Evolutionary conservation across 2,329 filamentous ascomycete genomes (phyloP), one percentile per base, ranked within the genome.

Genomic region (Madurella fahalii): DNA sequence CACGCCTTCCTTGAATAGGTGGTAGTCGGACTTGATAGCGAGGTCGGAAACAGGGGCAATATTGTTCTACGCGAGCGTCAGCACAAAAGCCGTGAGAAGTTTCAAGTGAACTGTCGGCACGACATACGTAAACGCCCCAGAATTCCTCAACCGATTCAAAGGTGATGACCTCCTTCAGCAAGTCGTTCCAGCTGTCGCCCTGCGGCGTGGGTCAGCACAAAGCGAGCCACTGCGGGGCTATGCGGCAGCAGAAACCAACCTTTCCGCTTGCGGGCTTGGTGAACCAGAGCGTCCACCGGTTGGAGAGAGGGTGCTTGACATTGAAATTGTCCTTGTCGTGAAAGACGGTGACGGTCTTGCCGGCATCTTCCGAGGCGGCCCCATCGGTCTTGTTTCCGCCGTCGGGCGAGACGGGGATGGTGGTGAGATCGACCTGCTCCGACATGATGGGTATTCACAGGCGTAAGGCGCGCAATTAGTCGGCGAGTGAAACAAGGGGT

Each of bases 111-210:
- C 47, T 37, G 25, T 25, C 46, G 31, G 16, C 40, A 17, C 53
- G 40, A 79, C 92, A 72, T 82, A 99, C 95, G 75, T 97, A 97
- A 71, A 99, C 90, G 57, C 94, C 94, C 94, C 94, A 99, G 76
- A 99, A 99, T 74, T 99, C 95, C 77, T 99, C 94, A 25, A 99
- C 94, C 2, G 92, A 96, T 77, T 96, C 90, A 68, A 99, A 97
- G 54, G 90, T 96, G 68, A 99, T 96, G 65, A 99, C 93, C 74
- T 99, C 91, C 78, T 99, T 99, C 60, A 99, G 78, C 59, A 97
- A 79, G 71, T 99, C 94, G 64, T 95, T 95, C 94, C 95, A 99
- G 81, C 96, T 96, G 74, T 97, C 91, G 62, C 90, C 91, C 90
- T 95, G 42, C 54, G n/a, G 30, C 32, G 52, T 40, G 34, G 32